Conservation (phyloP, 2,329 filamentous ascomycete species). For the Epicoccum nigrum region DNA sequence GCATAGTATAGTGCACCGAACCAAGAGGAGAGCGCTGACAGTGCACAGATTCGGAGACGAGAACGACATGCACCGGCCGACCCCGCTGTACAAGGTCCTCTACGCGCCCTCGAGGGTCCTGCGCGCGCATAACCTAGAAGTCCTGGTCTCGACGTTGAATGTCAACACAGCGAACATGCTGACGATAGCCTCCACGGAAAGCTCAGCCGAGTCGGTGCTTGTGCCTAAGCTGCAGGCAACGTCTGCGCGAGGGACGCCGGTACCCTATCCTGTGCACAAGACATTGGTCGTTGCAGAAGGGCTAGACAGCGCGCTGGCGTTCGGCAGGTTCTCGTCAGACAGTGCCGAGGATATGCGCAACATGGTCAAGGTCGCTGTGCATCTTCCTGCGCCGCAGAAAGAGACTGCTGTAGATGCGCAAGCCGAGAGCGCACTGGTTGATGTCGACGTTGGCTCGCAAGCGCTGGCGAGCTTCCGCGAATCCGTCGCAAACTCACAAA, state of each 20-base stretch:
- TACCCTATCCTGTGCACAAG: conserved; percentile 84
- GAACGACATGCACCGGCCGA: conserved; percentile 52
- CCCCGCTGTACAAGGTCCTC: conserved; percentile 65
- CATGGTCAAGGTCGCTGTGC: conserved; percentile 63
- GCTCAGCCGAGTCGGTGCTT: conserved; percentile 70
- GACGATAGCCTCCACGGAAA: conserved; percentile 39
- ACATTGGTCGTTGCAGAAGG: conserved; percentile 77
- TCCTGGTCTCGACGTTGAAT: conserved; percentile 62
- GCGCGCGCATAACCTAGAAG: conserved; percentile 67
- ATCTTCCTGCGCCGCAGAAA: conserved; percentile 56
- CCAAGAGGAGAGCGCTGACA: conserved; percentile 19
- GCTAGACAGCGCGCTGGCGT: conserved; percentile 68
- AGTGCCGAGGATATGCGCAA: conserved; percentile 48
- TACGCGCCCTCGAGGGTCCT: conserved; percentile 67
- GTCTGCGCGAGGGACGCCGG: conserved; percentile 67
- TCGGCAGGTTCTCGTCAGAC: conserved; percentile 48
- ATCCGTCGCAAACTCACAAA: conserved; percentile 70
- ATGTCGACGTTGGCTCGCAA: conserved; percentile 66
- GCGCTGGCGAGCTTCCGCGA: conserved; percentile 72
- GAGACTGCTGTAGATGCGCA: conserved; percentile 36
- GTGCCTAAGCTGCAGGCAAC: conserved; percentile 74
- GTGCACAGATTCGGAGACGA: conserved; percentile 60
- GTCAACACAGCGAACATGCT: conserved; percentile 49
- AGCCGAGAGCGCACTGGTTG: conserved; percentile 56
- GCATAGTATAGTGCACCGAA: not conserved